Conservation (phyloP, 805 yeast species). For the Metschnikowia arizonensis region DNA sequence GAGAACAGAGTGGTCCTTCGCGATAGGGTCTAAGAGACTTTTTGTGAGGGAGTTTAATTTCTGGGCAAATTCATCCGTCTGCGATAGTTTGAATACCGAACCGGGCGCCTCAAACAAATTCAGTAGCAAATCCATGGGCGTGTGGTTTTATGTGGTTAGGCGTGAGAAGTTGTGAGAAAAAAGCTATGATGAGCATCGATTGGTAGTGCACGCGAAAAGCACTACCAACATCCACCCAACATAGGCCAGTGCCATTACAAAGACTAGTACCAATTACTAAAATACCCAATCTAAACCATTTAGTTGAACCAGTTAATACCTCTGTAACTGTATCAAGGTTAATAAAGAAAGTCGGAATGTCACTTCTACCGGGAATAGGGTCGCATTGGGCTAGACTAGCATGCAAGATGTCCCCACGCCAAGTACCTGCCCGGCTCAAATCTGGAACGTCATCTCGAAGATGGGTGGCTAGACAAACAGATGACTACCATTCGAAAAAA, state of each 20-base stretch:
- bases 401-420: not conserved
- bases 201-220: conserved; percentile 5
- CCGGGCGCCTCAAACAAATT: conserved; percentile 15
- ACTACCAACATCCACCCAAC: not conserved
- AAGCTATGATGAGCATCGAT: conserved; percentile 19
- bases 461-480: conserved; percentile 71
- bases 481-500: conserved; percentile 61
- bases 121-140: conserved; percentile 14
- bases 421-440: conserved; percentile 6
- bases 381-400: not conserved
- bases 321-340: not conserved
- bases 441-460: conserved; percentile 24
- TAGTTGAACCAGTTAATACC: no score
- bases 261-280: not conserved
- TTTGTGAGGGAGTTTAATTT: conserved; percentile 40
- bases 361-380: not conserved
- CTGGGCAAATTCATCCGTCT: conserved; percentile 8
- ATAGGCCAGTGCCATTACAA: not conserved
- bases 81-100: conserved; percentile 12
- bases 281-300: not conserved
- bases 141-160: not conserved
- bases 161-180: conserved; percentile 5
- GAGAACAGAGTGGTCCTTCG: conserved; percentile 53
- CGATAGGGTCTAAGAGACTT: conserved; percentile 54
- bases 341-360: not conserved